Evolutionary conservation across 2,329 filamentous ascomycete species (phyloP).

Genomic region (Pseudogymnoascus sp.): DNA sequence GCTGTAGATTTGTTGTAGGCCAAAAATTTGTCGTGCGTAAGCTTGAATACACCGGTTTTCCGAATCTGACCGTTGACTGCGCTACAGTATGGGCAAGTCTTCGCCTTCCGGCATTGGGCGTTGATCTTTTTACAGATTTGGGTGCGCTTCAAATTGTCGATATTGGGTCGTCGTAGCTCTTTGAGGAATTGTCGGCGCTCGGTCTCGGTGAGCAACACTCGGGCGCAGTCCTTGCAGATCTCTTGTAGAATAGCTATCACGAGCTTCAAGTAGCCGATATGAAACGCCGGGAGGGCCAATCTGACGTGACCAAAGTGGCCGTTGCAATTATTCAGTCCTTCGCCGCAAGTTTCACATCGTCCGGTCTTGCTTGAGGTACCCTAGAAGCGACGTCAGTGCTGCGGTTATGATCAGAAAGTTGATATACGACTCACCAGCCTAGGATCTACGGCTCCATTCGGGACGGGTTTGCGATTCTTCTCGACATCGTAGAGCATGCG

Average conservation of each 20-base stretch:
- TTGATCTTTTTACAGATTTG: constrained; percentile 82
- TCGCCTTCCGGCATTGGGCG: constrained; percentile 81
- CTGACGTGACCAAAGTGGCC: constrained; percentile 94
- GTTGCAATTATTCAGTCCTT: constrained; percentile 75
- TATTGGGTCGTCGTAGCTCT: constrained; percentile 68
- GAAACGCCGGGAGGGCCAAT: constrained; percentile 84
- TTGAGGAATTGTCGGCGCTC: constrained; percentile 73
- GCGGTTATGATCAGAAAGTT: constrained; percentile 11
- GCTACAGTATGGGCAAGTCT: constrained; percentile 72
- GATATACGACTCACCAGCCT: constrained; percentile 50
- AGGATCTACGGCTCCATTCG: constrained; percentile 79
- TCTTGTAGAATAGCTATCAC: constrained; percentile 87
- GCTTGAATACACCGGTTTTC: constrained; percentile 86
- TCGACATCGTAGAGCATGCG: constrained; percentile 87
- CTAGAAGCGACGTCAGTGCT: constrained; percentile 28
- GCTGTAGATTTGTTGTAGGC: constrained; percentile 84
- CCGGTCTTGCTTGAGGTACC: constrained; percentile 81
- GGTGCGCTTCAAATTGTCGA: constrained; percentile 81
- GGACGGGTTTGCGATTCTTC: constrained; percentile 65
- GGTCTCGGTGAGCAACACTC: constrained; percentile 71
- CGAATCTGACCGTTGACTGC: constrained; percentile 85
- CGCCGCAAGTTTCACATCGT: constrained; percentile 74
- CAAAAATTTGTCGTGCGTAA: constrained; percentile 87
- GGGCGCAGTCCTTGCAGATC: constrained; percentile 91
- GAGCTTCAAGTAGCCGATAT: constrained; percentile 92